A percentile compares a stretch with the other conserved stretches of the same genome.
Conservation (phyloP, 192 early-diverging fungal species). For the Gaertneriomyces semiglobifer region DNA sequence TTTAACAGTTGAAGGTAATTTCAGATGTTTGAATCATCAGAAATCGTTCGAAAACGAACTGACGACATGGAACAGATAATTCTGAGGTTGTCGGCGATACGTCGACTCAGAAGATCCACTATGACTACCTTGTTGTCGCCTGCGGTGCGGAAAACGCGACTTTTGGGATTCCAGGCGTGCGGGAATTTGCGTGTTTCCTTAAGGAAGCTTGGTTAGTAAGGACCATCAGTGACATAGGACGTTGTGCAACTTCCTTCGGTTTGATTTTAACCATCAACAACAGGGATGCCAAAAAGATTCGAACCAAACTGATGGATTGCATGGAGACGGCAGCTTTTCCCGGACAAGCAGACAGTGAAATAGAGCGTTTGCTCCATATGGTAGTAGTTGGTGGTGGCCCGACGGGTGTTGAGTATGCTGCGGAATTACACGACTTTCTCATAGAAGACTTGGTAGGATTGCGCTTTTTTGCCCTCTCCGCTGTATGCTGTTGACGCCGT, state of each 20-base stretch:
- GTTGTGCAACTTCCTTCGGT: not conserved
- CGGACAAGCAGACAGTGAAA: conserved; percentile 67
- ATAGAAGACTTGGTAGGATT: conserved; percentile 58
- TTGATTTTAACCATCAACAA: not conserved
- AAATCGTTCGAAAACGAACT: conserved; percentile 1
- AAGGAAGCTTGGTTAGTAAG: conserved; percentile 55
- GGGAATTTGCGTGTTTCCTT: conserved; percentile 71
- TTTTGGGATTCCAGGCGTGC: conserved; percentile 75
- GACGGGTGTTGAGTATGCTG: conserved; percentile 69
- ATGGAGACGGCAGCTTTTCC: conserved; percentile 64
- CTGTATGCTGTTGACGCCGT: not conserved
- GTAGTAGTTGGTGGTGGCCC: conserved; percentile 58
- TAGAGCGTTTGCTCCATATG: conserved; percentile 73
- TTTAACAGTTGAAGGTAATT: conserved; percentile 70
- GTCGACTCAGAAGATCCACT: conserved; percentile 55
- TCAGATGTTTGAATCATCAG: not conserved
- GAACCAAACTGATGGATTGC: conserved; percentile 74
- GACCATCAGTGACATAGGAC: not conserved
- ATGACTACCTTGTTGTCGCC: conserved; percentile 78
- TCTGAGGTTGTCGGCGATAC: conserved; percentile 66
- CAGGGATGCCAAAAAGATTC: conserved; percentile 78
- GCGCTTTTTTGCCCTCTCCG: not conserved
- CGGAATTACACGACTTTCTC: conserved; percentile 80
- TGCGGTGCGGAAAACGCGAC: conserved; percentile 76
- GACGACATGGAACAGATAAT: conserved; percentile 46